Conservation (phyloP, 2,329 filamentous ascomycete species). For the Apiospora marii region DNA sequence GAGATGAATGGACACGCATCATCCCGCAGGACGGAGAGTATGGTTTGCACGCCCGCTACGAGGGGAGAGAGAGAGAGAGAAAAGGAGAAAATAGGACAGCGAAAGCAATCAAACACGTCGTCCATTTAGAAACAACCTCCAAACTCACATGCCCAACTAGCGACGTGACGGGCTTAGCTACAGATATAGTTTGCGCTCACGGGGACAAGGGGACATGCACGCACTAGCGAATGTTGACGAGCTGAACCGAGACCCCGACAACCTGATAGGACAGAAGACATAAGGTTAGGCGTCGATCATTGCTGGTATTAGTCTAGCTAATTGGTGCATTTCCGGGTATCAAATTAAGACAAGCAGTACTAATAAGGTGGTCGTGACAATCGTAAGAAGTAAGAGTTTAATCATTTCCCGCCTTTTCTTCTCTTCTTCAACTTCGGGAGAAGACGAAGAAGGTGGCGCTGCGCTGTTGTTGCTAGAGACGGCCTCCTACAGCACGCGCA, state of each 20-base stretch:
- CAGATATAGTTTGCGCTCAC: neutral
- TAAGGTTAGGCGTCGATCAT: neutral
- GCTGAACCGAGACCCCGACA: neutral
- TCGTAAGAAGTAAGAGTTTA: neutral
- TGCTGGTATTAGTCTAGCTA: constrained; percentile 17
- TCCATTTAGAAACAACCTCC: neutral
- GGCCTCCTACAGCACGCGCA: neutral
- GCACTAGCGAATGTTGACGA: neutral
- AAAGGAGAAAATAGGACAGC: neutral
- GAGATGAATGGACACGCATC: neutral
- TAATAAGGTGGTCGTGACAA: neutral
- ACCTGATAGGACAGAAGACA: neutral
- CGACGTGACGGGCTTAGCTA: neutral
- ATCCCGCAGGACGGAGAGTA: no score
- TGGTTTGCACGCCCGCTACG: neutral
- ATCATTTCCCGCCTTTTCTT: neutral
- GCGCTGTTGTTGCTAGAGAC: neutral
- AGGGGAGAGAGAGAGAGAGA: neutral
- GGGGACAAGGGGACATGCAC: neutral
- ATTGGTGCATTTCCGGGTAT: neutral
- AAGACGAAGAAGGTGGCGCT: neutral
- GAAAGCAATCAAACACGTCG: neutral
- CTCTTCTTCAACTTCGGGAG: neutral
- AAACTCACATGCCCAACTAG: neutral
- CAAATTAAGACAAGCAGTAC: neutral